phyloP scores from a whole-genome alignment of 2,329 filamentous ascomycete genomes.

The Coniosporium tulheliwenetii region DNA sequence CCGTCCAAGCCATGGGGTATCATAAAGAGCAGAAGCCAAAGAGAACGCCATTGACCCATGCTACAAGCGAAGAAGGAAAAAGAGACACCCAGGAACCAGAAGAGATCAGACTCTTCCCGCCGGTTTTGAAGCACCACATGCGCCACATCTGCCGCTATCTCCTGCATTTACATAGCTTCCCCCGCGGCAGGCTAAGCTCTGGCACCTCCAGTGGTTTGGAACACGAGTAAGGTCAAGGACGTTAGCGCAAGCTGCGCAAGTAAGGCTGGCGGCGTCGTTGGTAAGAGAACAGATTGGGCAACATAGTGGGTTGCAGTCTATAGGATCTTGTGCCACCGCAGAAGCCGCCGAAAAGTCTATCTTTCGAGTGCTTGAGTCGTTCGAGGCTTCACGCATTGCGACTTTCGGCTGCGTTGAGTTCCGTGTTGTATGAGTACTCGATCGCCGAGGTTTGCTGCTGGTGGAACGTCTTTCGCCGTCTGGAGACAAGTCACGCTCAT shows the following conservation, averaged over 20 bases:
- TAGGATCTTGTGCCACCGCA: too few species aligned
- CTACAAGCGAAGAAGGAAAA: neutral
- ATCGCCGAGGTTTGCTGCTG: neutral
- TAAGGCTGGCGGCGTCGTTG: conserved; percentile 39
- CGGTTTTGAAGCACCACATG: conserved; percentile 37
- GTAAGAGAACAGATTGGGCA: conserved; percentile 55
- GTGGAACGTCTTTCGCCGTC: neutral
- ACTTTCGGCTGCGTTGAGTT: too few species aligned
- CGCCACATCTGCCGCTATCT: conserved; percentile 53
- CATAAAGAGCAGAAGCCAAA: neutral
- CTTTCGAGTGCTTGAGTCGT: too few species aligned
- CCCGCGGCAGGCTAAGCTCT: conserved; percentile 36
- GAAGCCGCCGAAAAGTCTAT: too few species aligned
- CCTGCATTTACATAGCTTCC: conserved; percentile 51
- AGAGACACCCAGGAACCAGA: neutral
- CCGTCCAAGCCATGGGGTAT: neutral
- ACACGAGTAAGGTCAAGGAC: conserved; percentile 44
- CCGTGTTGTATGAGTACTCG: too few species aligned
- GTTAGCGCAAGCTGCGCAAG: conserved; percentile 55
- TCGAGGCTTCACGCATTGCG: too few species aligned
- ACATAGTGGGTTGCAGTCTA: neutral
- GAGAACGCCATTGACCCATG: neutral
- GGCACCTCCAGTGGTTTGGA: conserved; percentile 48
- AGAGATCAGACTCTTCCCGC: neutral
- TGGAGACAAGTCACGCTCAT: neutral